Evolutionary conservation across 768 basidiomycete species (phyloP), one percentile per base, ranked within the genome.

Genomic region (Boletellus emodensis): DNA sequence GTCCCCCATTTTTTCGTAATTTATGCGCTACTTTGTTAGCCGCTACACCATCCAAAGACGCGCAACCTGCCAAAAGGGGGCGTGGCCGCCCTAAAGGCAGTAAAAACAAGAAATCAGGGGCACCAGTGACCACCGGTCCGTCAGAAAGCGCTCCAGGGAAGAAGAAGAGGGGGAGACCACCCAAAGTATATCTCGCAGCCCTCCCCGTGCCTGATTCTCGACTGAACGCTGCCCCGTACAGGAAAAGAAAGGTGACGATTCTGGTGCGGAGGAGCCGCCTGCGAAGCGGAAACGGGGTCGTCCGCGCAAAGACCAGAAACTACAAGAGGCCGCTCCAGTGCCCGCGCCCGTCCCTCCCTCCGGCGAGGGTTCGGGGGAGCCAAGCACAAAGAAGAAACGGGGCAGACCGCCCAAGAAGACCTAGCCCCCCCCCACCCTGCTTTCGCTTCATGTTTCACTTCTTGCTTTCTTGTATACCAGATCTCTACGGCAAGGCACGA

Each of bases 81-180:
- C 80, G 93, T 41, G 93, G 93, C 47, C 83, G 93, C 57, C 93
- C 93, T 53, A 90, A 85, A 68, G 92, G 92, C 60, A 90, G 87
- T 70, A 94, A 89, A 74, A 82, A 82, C 71, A 82, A 81, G 74
- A 79, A 77, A 62, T 67, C 64, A 57, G 62, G 66, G 64, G 71
- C 69, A 35, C 58, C 68, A 48, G 35, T 68, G 14, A 55, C 70
- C 15, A 55, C 61, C 13, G 53, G 53, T 26, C 54, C 63, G 45
- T 58, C 70, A 53, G 64, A 66, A 46, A 65, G 61, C 1, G 36
- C 62, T 20, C 63, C 54, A 39, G 46, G 62, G 46, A 77, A 76
- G 70, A 71, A 73, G 59, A 77, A 75, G 47, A 68, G 78, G 54
- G 78, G 78, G 22, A 67, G 78, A 55, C 78, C 78, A 49, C 76